Evolutionary conservation across 352 stramenopile species (phyloP).

Genomic region (Phytopythium sindhum): DNA sequence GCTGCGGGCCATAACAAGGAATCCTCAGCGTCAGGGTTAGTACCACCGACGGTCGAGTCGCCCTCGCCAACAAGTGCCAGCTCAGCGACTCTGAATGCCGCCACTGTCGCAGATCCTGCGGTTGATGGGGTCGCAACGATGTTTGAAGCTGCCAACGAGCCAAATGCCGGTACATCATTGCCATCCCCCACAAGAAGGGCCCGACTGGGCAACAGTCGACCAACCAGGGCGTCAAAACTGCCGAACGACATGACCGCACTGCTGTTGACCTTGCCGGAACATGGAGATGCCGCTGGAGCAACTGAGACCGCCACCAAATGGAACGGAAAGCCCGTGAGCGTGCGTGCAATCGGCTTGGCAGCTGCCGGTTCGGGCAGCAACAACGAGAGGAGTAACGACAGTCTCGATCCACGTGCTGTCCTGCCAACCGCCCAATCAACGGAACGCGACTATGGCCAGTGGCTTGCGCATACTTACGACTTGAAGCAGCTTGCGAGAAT

Average conservation of each 20-base stretch:
- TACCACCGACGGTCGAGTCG: neutral
- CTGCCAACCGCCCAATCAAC: neutral
- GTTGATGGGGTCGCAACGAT: neutral
- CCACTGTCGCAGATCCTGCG: neutral
- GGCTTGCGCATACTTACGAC: constrained; percentile 33
- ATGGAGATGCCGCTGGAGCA: neutral
- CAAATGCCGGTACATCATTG: neutral
- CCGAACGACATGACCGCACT: neutral
- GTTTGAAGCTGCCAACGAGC: neutral
- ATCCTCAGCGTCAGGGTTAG: neutral
- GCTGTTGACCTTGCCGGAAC: neutral
- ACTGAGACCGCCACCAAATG: constrained; percentile 18
- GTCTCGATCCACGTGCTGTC: constrained; percentile 3
- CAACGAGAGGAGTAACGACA: neutral
- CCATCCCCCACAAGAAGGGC: neutral
- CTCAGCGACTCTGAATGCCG: neutral
- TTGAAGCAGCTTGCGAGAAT: constrained; percentile 43
- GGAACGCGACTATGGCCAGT: constrained; percentile 5
- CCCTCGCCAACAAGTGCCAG: neutral
- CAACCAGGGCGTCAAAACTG: neutral
- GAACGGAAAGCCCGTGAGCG: constrained; percentile 34
- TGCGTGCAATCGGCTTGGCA: constrained; percentile 19
- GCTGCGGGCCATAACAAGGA: neutral
- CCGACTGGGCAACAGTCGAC: neutral
- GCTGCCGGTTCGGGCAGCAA: neutral